phyloP scores from a whole-genome alignment of 164 flowering plant species.

The Macadamia integrifolia region DNA sequence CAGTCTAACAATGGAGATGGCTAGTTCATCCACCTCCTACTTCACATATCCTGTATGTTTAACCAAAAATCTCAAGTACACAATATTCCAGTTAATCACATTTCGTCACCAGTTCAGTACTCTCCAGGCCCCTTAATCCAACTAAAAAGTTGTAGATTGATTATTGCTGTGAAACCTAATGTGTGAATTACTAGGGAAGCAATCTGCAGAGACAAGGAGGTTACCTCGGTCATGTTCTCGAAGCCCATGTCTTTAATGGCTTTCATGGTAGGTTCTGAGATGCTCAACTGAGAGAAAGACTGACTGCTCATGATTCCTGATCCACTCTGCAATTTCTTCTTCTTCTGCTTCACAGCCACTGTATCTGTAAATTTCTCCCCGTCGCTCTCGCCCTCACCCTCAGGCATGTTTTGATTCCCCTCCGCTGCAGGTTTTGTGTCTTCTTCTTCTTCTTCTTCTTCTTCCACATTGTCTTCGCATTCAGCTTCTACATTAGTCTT shows the following conservation, averaged over 20 bases:
- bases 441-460: background rate
- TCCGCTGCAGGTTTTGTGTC: background rate
- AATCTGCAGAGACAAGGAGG: background rate
- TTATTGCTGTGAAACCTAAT: background rate
- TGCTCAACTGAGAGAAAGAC: conserved; percentile 36
- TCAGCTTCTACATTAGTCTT: background rate
- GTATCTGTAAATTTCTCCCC: conserved; percentile 10
- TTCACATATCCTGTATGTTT: too few relatives aligned
- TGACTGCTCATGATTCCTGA: conserved; percentile 80
- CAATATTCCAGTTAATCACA: too few relatives aligned
- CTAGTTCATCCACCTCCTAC: too few relatives aligned
- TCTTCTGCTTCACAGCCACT: conserved; percentile 13
- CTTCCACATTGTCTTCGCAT: background rate
- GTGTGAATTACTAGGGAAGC: background rate
- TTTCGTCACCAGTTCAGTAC: too few relatives aligned
- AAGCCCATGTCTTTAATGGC: conserved; percentile 77
- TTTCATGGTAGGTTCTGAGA: conserved; percentile 66
- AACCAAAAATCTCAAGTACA: too few relatives aligned
- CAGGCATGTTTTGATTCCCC: background rate
- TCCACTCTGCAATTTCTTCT: conserved; percentile 14
- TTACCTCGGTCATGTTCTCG: conserved; percentile 80
- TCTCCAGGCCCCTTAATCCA: too few relatives aligned
- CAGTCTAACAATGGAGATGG: too few relatives aligned
- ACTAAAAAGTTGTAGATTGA: too few relatives aligned
- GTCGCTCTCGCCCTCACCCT: conserved; percentile 5